These are phyloP conservation scores for Takashimella tepidaria DNA, from an alignment of 1,284 basidiomycete genomes.

Conservation along the genomic window DNA sequence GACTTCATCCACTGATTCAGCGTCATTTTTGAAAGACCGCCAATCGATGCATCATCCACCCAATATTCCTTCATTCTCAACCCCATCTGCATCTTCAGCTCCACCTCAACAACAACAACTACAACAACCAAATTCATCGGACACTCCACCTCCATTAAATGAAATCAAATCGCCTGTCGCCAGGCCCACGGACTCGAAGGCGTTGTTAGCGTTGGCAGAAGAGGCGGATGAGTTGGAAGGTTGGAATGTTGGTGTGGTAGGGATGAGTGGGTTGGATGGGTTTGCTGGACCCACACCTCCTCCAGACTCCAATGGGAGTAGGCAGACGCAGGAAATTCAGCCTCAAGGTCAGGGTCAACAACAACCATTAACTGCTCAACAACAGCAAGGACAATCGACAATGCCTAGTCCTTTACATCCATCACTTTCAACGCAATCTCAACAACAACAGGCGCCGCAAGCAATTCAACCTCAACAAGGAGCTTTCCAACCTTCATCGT, in stretches of 20 bases:
- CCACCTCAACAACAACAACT: not conserved
- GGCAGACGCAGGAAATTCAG: not conserved
- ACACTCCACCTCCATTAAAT: constrained; percentile 28
- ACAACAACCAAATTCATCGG: not conserved
- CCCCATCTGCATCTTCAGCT: not conserved
- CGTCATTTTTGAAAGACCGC: not conserved
- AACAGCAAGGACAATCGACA: too few relatives aligned
- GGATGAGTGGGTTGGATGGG: constrained; percentile 25
- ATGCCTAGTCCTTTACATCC: too few relatives aligned
- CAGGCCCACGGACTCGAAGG: constrained; percentile 42
- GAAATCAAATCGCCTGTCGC: constrained; percentile 32
- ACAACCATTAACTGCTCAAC: too few relatives aligned
- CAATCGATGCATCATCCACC: not conserved
- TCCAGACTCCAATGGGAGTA: not conserved
- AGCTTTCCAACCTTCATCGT: not conserved
- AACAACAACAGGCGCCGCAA: too few relatives aligned
- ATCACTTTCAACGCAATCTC: too few relatives aligned
- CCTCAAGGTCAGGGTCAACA: not conserved
- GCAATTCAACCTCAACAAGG: not conserved
- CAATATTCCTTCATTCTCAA: not conserved
- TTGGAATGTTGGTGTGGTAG: constrained; percentile 38
- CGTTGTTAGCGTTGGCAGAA: constrained; percentile 45
- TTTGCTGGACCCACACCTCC: not conserved
- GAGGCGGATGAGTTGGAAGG: constrained; percentile 47
- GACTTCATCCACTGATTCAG: too few relatives aligned